Percentiles rank a stretch among this genome's conserved stretches.
Evolutionary conservation across 495 filamentous ascomycete species (phyloP).

Genomic region (Corynascus novoguineensis): DNA sequence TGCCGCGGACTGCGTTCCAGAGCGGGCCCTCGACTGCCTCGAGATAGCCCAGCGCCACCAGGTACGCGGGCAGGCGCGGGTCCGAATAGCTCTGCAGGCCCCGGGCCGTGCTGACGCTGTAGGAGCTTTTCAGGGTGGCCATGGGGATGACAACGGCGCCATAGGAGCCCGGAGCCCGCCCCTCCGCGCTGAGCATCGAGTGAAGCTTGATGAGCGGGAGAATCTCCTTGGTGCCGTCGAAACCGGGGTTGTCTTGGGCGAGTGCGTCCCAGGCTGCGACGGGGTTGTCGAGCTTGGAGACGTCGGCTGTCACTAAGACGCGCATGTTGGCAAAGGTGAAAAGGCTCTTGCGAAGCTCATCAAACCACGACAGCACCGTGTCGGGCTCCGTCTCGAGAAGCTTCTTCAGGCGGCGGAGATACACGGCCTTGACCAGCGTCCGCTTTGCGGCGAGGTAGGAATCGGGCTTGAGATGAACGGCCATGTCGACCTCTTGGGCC

Average conservation of each 20-base stretch:
- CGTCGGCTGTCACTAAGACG: conserved; percentile 73
- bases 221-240: conserved; percentile 41
- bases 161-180: conserved; percentile 62
- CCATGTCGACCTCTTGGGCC: conserved; percentile 67
- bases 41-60: conserved; percentile 85
- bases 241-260: conserved; percentile 19
- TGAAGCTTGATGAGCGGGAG: conserved; percentile 43
- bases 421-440: conserved; percentile 81
- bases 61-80: conserved; percentile 70
- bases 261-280: conserved; percentile 80
- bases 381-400: conserved; percentile 68
- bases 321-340: conserved; percentile 79
- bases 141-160: conserved; percentile 79
- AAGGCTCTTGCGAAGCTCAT: conserved; percentile 65
- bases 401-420: conserved; percentile 75
- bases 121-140: conserved; percentile 90
- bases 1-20: conserved; percentile 87
- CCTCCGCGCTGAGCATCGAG: conserved; percentile 63
- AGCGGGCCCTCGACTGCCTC: conserved; percentile 91
- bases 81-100: conserved; percentile 72
- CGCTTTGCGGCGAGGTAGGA: conserved; percentile 71
- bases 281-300: conserved; percentile 68
- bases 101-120: conserved; percentile 64
- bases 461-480: conserved; percentile 67
- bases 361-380: conserved; percentile 65